Evolutionary conservation across 192 early-diverging fungal species (phyloP).

Genomic region (Backusella morwellensis): DNA sequence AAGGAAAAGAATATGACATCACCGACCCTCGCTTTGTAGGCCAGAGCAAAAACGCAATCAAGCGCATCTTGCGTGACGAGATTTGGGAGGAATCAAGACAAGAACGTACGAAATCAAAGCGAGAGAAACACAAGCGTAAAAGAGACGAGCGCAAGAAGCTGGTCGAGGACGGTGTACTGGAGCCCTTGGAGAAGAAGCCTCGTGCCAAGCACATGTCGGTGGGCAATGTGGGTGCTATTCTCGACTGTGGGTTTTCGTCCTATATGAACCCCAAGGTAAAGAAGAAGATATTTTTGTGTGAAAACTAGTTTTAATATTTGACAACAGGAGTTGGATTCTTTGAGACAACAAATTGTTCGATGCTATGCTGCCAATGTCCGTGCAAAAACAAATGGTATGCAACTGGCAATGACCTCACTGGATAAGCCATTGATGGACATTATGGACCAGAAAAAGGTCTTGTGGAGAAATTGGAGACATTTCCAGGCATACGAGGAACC

Average conservation of each 20-base stretch:
- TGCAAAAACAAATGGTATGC: slow-evolving; percentile 44
- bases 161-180: slow-evolving; percentile 40
- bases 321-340: slow-evolving; percentile 58
- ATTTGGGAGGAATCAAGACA: slow-evolving; percentile 47
- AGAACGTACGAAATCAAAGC: slow-evolving; percentile 44
- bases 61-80: slow-evolving; percentile 65
- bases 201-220: slow-evolving; percentile 48
- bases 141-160: slow-evolving; percentile 47
- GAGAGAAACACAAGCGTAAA: slow-evolving; percentile 49
- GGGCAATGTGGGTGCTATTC: slow-evolving; percentile 57
- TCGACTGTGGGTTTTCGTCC: slow-evolving; percentile 82
- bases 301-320: no score
- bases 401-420: slow-evolving; percentile 62
- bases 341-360: slow-evolving; percentile 68
- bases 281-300: neutral
- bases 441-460: slow-evolving; percentile 36
- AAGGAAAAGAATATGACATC: slow-evolving; percentile 21
- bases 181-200: slow-evolving; percentile 38
- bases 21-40: slow-evolving; percentile 40
- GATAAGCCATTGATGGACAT: slow-evolving; percentile 32
- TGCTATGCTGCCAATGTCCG: slow-evolving; percentile 73
- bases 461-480: slow-evolving; percentile 37
- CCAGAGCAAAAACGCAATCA: slow-evolving; percentile 72
- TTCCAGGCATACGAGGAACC: slow-evolving; percentile 29
- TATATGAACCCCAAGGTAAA: slow-evolving; percentile 71